Conservation (phyloP, 208 protist species). For the Sergeia podlipaevii region DNA sequence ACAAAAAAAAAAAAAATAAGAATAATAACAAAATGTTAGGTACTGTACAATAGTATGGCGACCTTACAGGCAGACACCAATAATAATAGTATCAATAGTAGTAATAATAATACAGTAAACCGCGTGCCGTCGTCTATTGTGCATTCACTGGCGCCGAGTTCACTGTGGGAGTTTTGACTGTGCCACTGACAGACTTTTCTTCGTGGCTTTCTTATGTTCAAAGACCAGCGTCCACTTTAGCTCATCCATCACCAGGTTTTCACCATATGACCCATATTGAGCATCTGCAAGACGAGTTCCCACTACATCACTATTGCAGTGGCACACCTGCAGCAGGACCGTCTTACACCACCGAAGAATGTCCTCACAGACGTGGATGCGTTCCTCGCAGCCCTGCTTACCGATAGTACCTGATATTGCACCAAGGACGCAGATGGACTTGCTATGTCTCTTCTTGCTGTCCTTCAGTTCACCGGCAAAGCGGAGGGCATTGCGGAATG, state of each 20-base stretch:
- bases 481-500: conserved; percentile 40
- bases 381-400: conserved; percentile 16
- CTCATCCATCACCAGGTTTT: conserved; percentile 62
- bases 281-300: conserved; percentile 29
- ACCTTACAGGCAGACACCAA: no score
- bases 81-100: no score
- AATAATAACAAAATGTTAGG: not conserved
- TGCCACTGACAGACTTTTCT: no score
- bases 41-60: no score
- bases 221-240: conserved; percentile 65
- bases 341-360: conserved; percentile 58
- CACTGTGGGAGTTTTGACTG: no score
- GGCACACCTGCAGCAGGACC: conserved; percentile 55
- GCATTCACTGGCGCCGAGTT: no score
- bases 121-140: no score
- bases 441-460: conserved; percentile 11
- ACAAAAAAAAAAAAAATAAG: not conserved
- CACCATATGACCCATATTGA: conserved; percentile 60
- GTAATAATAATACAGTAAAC: no score
- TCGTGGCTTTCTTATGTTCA: conserved; percentile 27
- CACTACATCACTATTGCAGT: conserved; percentile 13
- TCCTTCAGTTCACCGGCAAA: conserved; percentile 5
- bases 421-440: not conserved
- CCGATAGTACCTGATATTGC: not conserved
- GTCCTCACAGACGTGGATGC: conserved; percentile 31